Evolutionary conservation across 108 stramenopile genomes (phyloP), one percentile per base, ranked within the genome.

Genomic region (Fistulifera pelliculosa): DNA sequence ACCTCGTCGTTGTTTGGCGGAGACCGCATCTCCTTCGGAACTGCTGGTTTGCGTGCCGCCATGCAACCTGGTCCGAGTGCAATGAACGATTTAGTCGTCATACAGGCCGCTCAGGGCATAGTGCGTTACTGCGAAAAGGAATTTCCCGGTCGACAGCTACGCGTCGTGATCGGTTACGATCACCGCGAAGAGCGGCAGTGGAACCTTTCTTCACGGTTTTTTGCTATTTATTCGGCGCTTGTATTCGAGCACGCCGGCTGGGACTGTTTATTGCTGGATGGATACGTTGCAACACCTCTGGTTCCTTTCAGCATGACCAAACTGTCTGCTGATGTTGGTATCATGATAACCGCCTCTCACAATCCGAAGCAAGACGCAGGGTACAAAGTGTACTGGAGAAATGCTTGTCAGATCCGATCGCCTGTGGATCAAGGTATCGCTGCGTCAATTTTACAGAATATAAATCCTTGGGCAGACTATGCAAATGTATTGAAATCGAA

Each of bases 281-380:
- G 84, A 49, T 81, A 71, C 58, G 88, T 93, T 1, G 66, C 84
- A 14, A 99, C 98, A 1, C 98, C 96, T 1, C 49, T 95, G 47
- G 83, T 99, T 28, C 85, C 98, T 22, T 99, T 85, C 68, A 52
- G 41, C 8, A 23, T 76, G 7, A 40, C 51, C 39, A 31, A 69
- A 44, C 35, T 67, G 0, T 14, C 27, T 27, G 25, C 15, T 3
- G 35, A 59, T 39, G 83, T 82, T 26, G 98, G 98, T 13, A 77
- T 97, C 40, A 99, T 99, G 98, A 87, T 96, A 2, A 99, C 98
- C 2, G 96, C 96, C 0, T 89, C 86, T n/a, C 98, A 99, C 76
- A 99, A 99, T 76, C 98, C 98, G 0, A 94, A 92, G 53, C 65
- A 74, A 23, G 98, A 99, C 69, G 68, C 89, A 68, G 98, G 98